phyloP scores from a whole-genome alignment of 805 yeast species.

The Zygosaccharomyces lentus region DNA sequence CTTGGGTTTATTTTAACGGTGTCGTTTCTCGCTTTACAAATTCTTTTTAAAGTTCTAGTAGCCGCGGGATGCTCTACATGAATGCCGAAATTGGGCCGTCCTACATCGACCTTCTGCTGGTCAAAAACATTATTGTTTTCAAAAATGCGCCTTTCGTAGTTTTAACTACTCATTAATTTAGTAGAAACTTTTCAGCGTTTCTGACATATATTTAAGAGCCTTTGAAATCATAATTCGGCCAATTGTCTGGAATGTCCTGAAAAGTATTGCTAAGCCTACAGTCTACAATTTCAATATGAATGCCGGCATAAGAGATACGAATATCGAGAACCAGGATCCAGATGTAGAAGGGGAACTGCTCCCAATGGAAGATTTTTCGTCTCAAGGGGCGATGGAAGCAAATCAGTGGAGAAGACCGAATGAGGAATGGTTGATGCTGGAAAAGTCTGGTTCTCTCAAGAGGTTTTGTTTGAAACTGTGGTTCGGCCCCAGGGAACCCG shows the following conservation, averaged over 20 bases:
- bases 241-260: not conserved
- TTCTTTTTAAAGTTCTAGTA: too few relatives aligned
- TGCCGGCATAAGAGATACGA: not conserved
- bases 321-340: not conserved
- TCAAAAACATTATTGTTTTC: not conserved
- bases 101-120: not conserved
- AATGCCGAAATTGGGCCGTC: too few relatives aligned
- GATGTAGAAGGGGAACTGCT: constrained; percentile 3
- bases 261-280: not conserved
- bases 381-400: constrained; percentile 1
- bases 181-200: not conserved
- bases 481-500: constrained; percentile 51
- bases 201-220: too few relatives aligned
- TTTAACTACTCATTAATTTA: not conserved
- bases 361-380: constrained; percentile 6
- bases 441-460: constrained; percentile 14
- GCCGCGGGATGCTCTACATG: too few relatives aligned
- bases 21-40: constrained; percentile 1
- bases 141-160: not conserved
- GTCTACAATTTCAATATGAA: not conserved
- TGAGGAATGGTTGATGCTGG: constrained; percentile 23
- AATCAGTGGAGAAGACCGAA: not conserved
- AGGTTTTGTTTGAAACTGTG: constrained; percentile 39
- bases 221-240: too few relatives aligned
- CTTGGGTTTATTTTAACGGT: constrained; percentile 6